Base-by-base conservation (phyloP, 2,329 filamentous ascomycete genomes). In the Pezicula carpinea region DNA sequence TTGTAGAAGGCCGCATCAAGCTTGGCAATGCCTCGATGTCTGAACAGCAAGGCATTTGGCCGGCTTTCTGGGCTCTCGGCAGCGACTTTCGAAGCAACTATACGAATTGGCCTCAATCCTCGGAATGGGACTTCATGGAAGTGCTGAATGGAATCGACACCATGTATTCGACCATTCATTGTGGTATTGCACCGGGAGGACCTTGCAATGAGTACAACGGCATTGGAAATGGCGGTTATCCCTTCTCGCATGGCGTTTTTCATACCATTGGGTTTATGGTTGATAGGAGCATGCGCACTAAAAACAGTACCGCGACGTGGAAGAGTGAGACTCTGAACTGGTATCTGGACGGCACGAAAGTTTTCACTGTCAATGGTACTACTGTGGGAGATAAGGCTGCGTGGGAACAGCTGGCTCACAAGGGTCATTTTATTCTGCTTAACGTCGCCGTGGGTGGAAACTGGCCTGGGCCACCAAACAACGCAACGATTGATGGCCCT, bases 81-180 rank as follows among this genome's bases (percentile, higher is more conserved):
- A 50, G 60, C 7, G 56, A 51, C 2, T 71, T 66, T 57, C 65
- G 70, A 36, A 56, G 56, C 23, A 63, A 68, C 47, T 67, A 67
- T 49, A 56, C 49, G 13, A 65, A 64, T 49, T 74, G 71, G 72
- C 72, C 72, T 0, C 43, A 53, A 5, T 55, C 67, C 11, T 69
- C 68, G 46, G 72, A 75, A 60, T 61, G 74, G 39, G 72, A 75
- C 59, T 63, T 75, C 38, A 53, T 74, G 46, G 72, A 74, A 58
- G 58, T 62, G 6, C 55, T 68, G 46, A 73, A 73, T 56, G 71
- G 70, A 31, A 53, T 59, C 22, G 32, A 49, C 17, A 61, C 48
- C 6, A 60, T 64, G 21, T 67, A 63, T 54, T 62, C 69, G 39
- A 69, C 66, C 0, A 56, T 69, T 3, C 72, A 75, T 60, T 74